Percentiles rank a stretch among this genome's conserved stretches.
These are phyloP conservation scores for Niebla homalea DNA, from an alignment of 495 filamentous ascomycete species.

Conservation along the genomic window DNA sequence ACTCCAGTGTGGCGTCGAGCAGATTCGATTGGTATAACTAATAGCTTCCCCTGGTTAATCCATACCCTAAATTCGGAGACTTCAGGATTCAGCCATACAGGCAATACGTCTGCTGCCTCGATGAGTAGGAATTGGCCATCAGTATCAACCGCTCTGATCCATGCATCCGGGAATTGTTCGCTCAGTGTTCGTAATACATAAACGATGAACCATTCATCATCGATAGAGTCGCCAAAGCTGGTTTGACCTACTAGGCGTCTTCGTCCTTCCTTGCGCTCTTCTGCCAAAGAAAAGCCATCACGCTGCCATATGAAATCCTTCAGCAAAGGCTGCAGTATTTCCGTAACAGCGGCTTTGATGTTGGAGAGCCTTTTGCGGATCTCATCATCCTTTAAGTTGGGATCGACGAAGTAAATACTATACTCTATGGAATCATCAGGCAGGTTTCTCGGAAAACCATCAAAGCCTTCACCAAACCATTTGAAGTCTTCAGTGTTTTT, in stretches of 20 bases:
- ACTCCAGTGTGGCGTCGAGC: constrained; percentile 14
- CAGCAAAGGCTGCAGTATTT: constrained; percentile 47
- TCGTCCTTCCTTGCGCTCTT: constrained; percentile 48
- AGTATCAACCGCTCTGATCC: constrained; percentile 70
- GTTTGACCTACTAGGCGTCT: constrained; percentile 53
- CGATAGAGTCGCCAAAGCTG: constrained; percentile 83
- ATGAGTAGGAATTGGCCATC: constrained; percentile 94
- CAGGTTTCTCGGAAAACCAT: constrained; percentile 26
- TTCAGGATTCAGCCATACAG: constrained; percentile 85
- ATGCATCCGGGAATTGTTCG: constrained; percentile 56
- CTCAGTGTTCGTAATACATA: constrained; percentile 78
- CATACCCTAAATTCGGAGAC: constrained; percentile 75
- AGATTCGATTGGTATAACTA: constrained; percentile 52
- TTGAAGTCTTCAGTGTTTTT: constrained; percentile 28
- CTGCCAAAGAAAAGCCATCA: constrained; percentile 52
- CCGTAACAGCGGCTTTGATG: constrained; percentile 53
- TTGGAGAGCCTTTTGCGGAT: constrained; percentile 48
- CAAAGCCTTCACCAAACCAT: constrained; percentile 22
- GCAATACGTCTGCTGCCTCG: constrained; percentile 80
- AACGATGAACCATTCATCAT: constrained; percentile 95
- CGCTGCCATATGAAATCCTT: constrained; percentile 94
- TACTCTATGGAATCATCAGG: constrained; percentile 87
- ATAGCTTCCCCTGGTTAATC: constrained; percentile 61
- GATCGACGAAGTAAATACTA: constrained; percentile 57
- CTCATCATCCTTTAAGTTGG: constrained; percentile 32